These are phyloP conservation scores for Onygenales sp. DNA, from an alignment of 2,329 filamentous ascomycete genomes.

Conservation along the genomic window DNA sequence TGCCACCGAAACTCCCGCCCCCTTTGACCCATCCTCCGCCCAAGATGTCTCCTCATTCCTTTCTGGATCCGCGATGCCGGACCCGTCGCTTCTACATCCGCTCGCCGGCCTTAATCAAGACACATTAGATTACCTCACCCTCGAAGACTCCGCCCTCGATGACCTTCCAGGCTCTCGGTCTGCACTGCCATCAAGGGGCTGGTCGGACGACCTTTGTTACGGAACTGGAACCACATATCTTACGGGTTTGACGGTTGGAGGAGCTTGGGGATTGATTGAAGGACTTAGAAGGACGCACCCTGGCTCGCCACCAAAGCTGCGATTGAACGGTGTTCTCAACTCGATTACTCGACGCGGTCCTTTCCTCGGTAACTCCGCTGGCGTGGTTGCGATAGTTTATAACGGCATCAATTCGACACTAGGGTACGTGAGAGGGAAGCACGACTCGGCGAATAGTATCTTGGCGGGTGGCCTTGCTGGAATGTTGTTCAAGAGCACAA, in stretches of 20 bases:
- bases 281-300: constrained; percentile 63
- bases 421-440: constrained; percentile 69
- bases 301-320: constrained; percentile 77
- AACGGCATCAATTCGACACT: constrained; percentile 85
- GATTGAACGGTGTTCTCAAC: constrained; percentile 90
- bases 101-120: constrained; percentile 89
- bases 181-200: constrained; percentile 85
- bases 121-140: constrained; percentile 84
- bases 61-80: constrained; percentile 63
- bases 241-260: constrained; percentile 73
- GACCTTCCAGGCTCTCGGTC: constrained; percentile 79
- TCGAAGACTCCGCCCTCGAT: constrained; percentile 84
- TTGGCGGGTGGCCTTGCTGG: constrained; percentile 78
- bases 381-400: constrained; percentile 91
- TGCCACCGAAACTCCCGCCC: constrained; percentile 43
- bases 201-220: constrained; percentile 97
- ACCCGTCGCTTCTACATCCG: constrained; percentile 83
- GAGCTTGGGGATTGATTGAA: constrained; percentile 85
- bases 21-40: constrained; percentile 62
- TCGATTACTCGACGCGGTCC: constrained; percentile 86
- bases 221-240: constrained; percentile 93
- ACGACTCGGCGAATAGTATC: constrained; percentile 84
- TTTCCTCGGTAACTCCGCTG: constrained; percentile 91
- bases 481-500: constrained; percentile 93
- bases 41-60: constrained; percentile 85